Conservation (phyloP, 139 green algal genomes). For the Chara braunii region DNA sequence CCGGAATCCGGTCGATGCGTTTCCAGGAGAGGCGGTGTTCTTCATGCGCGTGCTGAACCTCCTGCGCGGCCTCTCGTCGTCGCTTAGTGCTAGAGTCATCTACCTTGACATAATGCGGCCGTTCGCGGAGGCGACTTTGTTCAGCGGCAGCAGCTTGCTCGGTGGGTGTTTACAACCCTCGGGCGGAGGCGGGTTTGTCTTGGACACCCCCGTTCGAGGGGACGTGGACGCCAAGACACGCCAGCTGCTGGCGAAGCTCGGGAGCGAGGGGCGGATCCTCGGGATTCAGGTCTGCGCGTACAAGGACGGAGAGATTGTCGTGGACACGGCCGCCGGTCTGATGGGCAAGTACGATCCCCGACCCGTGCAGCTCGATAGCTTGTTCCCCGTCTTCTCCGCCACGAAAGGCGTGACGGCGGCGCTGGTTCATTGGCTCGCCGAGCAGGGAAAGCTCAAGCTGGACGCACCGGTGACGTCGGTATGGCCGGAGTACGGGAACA, state of each 20-base stretch:
- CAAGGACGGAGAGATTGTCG: constrained; percentile 32
- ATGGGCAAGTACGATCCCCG: constrained; percentile 42
- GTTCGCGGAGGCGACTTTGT: constrained; percentile 34
- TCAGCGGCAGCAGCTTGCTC: too few relatives aligned
- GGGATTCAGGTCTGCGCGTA: constrained; percentile 42
- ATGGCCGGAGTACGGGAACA: constrained; percentile 43
- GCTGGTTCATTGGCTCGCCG: constrained; percentile 40
- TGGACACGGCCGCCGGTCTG: constrained; percentile 40
- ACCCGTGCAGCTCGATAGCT: constrained; percentile 40
- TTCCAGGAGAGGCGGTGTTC: constrained; percentile 34
- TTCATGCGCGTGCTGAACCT: constrained; percentile 38
- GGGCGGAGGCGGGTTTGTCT: too few relatives aligned
- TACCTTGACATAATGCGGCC: constrained; percentile 38
- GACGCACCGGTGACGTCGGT: constrained; percentile 26
- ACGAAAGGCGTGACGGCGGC: constrained; percentile 43
- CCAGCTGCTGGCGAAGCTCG: constrained; percentile 15
- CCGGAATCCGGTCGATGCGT: constrained; percentile 42
- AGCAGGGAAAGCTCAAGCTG: constrained; percentile 4
- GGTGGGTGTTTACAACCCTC: too few relatives aligned
- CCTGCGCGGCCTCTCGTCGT: constrained; percentile 25
- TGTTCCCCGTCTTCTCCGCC: constrained; percentile 53
- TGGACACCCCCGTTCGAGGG: background rate
- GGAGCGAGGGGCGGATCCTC: constrained; percentile 13
- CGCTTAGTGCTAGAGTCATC: constrained; percentile 2
- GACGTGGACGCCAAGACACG: constrained; percentile 15